Evolutionary conservation across 257 asterid genomes (phyloP).

Genomic region (Lavandula angustifolia): DNA sequence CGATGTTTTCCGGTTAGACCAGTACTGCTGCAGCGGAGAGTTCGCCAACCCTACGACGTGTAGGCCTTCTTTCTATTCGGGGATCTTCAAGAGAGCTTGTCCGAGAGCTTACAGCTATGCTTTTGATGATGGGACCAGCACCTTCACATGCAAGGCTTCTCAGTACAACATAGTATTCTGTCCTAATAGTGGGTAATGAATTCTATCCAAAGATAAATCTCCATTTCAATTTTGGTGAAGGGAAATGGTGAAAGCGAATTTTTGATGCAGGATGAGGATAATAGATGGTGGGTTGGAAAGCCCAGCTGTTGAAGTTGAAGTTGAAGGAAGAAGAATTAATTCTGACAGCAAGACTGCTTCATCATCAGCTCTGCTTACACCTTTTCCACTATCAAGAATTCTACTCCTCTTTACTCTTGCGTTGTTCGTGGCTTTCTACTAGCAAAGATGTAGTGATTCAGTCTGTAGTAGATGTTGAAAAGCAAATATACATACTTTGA

Average conservation of each 20-base stretch:
- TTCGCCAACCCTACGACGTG: slow-evolving; percentile 79
- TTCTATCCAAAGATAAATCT: background rate
- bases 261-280: slow-evolving; percentile 47
- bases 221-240: background rate
- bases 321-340: slow-evolving; percentile 37
- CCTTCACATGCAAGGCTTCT: slow-evolving; percentile 77
- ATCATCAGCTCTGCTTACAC: slow-evolving; percentile 39
- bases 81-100: slow-evolving; percentile 70
- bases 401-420: slow-evolving; percentile 30
- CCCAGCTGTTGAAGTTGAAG: slow-evolving; percentile 35
- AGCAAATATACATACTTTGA: no score
- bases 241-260: slow-evolving; percentile 1
- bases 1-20: slow-evolving; percentile 68
- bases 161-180: slow-evolving; percentile 55
- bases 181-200: slow-evolving; percentile 52
- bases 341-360: slow-evolving; percentile 25
- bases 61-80: slow-evolving; percentile 69
- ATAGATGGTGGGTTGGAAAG: slow-evolving; percentile 41
- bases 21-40: slow-evolving; percentile 84
- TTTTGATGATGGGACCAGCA: slow-evolving; percentile 80
- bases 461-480: no score
- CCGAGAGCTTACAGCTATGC: slow-evolving; percentile 84
- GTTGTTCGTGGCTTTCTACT: slow-evolving; percentile 24
- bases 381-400: slow-evolving; percentile 35
- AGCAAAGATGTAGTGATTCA: background rate